Percentiles rank a stretch among this genome's conserved stretches.
These are phyloP conservation scores for Epichloe gansuensis DNA, from an alignment of 2,329 filamentous ascomycete species.

Conservation along the genomic window DNA sequence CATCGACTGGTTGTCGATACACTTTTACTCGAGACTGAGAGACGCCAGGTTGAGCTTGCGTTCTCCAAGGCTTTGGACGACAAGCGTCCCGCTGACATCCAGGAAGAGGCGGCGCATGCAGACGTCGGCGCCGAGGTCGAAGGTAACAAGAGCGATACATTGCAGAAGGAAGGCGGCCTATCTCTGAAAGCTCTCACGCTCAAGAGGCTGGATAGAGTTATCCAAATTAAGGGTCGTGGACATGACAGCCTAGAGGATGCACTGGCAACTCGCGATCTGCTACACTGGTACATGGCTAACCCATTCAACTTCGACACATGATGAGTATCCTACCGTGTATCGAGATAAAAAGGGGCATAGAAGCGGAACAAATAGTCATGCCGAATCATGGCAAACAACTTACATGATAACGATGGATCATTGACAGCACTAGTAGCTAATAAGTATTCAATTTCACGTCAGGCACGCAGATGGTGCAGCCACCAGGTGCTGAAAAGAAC, in stretches of 20 bases:
- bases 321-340: background rate
- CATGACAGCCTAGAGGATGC: slow-evolving; percentile 36
- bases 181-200: slow-evolving; percentile 28
- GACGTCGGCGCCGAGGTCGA: background rate
- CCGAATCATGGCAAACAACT: background rate
- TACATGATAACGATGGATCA: background rate
- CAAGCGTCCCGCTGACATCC: slow-evolving; percentile 1
- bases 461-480: too few relatives aligned
- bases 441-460: too few relatives aligned
- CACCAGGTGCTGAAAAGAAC: background rate
- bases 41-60: slow-evolving; percentile 3
- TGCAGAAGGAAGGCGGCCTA: slow-evolving; percentile 12
- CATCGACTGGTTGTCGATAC: slow-evolving; percentile 35
- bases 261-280: slow-evolving; percentile 28
- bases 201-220: slow-evolving; percentile 24
- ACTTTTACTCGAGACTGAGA: slow-evolving; percentile 19
- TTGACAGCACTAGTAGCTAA: background rate
- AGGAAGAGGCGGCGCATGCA: slow-evolving; percentile 4
- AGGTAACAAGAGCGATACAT: background rate
- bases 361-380: background rate
- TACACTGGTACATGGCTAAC: slow-evolving; percentile 23
- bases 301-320: background rate
- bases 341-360: background rate
- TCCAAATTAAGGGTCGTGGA: slow-evolving; percentile 23
- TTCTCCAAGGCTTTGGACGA: background rate